These are phyloP conservation scores for Cytospora paraplurivora DNA, from an alignment of 2,329 filamentous ascomycete genomes.

Conservation along the genomic window DNA sequence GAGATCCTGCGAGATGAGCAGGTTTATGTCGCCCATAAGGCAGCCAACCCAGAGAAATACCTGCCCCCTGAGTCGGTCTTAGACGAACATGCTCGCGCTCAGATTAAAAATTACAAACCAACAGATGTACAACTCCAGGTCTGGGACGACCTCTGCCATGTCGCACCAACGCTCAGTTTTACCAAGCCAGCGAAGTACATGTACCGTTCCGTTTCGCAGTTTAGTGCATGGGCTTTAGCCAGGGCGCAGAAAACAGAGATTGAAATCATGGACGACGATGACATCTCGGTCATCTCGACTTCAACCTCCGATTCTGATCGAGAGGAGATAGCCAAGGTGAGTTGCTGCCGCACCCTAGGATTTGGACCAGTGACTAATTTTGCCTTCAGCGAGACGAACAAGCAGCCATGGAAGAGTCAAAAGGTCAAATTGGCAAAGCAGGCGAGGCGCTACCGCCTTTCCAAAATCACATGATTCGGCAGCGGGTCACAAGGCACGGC, in stretches of 20 bases:
- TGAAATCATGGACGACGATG: slow-evolving; percentile 78
- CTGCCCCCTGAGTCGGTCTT: slow-evolving; percentile 66
- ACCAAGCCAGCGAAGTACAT: slow-evolving; percentile 95
- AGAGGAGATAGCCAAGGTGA: slow-evolving; percentile 32
- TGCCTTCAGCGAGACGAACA: slow-evolving; percentile 28
- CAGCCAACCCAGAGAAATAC: slow-evolving; percentile 79
- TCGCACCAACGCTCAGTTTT: slow-evolving; percentile 89
- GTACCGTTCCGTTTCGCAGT: slow-evolving; percentile 90
- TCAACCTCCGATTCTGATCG: slow-evolving; percentile 47
- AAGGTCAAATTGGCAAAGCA: slow-evolving; percentile 71
- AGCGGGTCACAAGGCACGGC: slow-evolving; percentile 80
- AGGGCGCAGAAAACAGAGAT: slow-evolving; percentile 78
- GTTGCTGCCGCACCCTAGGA: not conserved
- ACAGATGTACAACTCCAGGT: slow-evolving; percentile 94
- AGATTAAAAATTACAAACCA: slow-evolving; percentile 69
- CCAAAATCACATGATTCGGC: slow-evolving; percentile 85
- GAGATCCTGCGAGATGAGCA: slow-evolving; percentile 93
- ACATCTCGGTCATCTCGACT: slow-evolving; percentile 71
- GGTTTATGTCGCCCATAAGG: slow-evolving; percentile 93
- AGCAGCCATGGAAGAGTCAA: slow-evolving; percentile 30
- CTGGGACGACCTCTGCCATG: slow-evolving; percentile 95
- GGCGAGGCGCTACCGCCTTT: slow-evolving; percentile 83
- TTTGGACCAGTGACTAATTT: not conserved
- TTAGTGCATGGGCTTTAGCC: slow-evolving; percentile 88
- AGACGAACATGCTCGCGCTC: slow-evolving; percentile 60